Base-by-base conservation (phyloP, 441 rosid species). In the Corymbia citriodora region DNA sequence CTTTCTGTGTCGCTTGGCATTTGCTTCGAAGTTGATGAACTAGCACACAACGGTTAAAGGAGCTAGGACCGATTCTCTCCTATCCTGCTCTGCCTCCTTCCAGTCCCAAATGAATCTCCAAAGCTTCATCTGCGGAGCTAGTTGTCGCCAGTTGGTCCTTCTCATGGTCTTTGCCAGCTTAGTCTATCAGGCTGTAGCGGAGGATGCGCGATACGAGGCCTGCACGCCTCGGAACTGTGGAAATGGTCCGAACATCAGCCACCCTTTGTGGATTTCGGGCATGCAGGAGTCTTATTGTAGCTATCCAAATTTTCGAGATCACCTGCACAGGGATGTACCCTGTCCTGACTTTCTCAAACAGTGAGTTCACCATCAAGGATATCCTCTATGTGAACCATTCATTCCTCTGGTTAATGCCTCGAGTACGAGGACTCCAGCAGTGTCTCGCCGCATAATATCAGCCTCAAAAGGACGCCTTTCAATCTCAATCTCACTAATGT, bases 1-100 rank as follows among this genome's bases (percentile, higher is more conserved):
- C 55, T 53, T 53, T 53, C 10, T 55, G 2, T 25, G 25, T 19
- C 59, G 2, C 25, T 55, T 55, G 27, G 61, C 61, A 55, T 55
- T 55, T 55, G 25, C 61, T 55, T 19, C 5, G 0, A 55, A 55
- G 61, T 21, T 2, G 1, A 9, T 55, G 61, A 55, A 55, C 61
- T 19, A 55, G 27, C 1, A 1, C 61, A 59, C 0, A 4, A 9
- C 8, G 9, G 1, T 36, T 10, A 33, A 3, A 0, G 25, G 2
- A 33, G 81, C 23, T 9, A 33, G 25, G 81, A 70, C 81, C 81
- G 18, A 36, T 70, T 70, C 81, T 55, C 5, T 55, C 7, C 27
- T 19, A 55, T 8, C 25, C 0, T 55, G 11, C 61, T 55, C 23
- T 55, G 0, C 57, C 23, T 18, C 57, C 23, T 18, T 55, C 57